Evolutionary conservation across 805 yeast genomes (phyloP), one percentile per base, ranked within the genome.

Genomic region (Wickerhamiella brachini): DNA sequence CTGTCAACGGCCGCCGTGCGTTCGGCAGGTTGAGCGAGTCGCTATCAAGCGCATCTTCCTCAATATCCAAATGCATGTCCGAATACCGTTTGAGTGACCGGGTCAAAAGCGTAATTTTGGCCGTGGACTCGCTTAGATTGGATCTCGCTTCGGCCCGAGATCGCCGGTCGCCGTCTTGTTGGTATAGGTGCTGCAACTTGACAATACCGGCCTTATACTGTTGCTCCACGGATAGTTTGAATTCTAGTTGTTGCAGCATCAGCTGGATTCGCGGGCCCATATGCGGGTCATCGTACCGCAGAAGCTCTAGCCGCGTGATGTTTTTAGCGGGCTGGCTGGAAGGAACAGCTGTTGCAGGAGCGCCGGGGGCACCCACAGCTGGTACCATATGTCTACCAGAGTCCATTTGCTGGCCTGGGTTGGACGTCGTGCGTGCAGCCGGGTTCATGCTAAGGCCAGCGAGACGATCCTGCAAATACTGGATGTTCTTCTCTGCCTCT

Each of bases 141-240:
- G 83, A 86, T 62, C 85, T 88, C 2, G 97, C 97, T 41, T 89
- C 95, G 22, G 82, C 81, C 55, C 85, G 81, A 52, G 85, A 79
- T 49, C 83, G 78, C 57, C 83, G 79, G 67, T 93, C 98, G 52
- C 97, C 96, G 62, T 93, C 97, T 66, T 83, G 75, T 61, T 82
- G 82, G 64, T 93, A 93, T 50, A 93, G 76, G 58, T 81, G 85
- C 24, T 84, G 81, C 62, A 93, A 77, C 65, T 90, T 93, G 56
- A 86, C 94, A 58, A 88, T 88, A 5, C 97, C 97, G 57, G 82
- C 90, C 60, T 82, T 81, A 67, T 90, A 93, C 67, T 93, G 95
- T 59, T 85, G 80, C 65, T 93, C 99, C 39, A 90, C 95, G 62
- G 90, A 93, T 45, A 90, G 74, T 67, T 93, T 93, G 66, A 90